phyloP scores from a whole-genome alignment of 257 asterid genomes.

The Nicotiana tomentosiformis region DNA sequence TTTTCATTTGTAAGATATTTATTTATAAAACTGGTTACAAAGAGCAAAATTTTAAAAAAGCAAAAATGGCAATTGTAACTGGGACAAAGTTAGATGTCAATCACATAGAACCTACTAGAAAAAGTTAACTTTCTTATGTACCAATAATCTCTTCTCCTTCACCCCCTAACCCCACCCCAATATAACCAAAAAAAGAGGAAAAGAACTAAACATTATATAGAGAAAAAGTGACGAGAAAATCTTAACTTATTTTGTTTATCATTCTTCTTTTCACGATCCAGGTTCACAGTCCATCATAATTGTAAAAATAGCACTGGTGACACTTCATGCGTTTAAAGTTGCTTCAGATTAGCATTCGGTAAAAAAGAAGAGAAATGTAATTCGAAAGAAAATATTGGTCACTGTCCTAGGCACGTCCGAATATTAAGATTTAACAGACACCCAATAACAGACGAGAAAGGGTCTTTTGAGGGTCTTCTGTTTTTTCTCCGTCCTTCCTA shows the following conservation, averaged over 20 bases:
- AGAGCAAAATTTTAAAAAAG: not conserved
- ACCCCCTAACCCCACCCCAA: not conserved
- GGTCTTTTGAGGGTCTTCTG: not conserved
- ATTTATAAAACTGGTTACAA: not conserved
- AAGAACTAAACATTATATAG: not conserved
- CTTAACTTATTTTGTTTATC: not conserved
- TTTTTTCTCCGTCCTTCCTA: not conserved
- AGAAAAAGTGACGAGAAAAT: not conserved
- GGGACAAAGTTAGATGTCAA: not conserved
- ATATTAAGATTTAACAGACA: not conserved
- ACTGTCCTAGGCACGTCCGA: not conserved
- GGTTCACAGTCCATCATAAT: not conserved
- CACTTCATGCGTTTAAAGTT: not conserved
- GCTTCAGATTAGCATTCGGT: not conserved
- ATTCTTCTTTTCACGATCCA: not conserved
- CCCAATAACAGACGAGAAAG: not conserved
- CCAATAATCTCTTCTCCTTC: not conserved
- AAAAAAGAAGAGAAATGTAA: not conserved
- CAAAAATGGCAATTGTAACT: not conserved
- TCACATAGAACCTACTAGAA: not conserved
- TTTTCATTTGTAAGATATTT: not conserved
- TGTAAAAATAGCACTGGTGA: not conserved
- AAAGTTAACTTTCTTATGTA: not conserved
- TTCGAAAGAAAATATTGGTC: not conserved
- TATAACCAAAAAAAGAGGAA: not conserved